Conservation (phyloP, 2,329 filamentous ascomycete species). For the Colletotrichum ledebouriae region DNA sequence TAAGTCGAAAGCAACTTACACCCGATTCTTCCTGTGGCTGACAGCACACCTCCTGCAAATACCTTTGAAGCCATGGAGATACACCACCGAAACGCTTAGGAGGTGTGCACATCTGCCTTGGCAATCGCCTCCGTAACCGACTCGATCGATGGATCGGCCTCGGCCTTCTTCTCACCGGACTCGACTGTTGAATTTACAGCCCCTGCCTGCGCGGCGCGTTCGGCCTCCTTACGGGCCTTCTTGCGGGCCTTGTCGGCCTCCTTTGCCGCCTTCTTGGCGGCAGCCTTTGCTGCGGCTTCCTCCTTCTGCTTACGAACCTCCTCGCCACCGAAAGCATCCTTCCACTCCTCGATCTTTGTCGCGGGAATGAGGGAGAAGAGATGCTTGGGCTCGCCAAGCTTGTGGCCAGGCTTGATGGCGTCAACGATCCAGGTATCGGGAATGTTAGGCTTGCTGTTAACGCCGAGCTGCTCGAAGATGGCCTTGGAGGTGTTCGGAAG, state of each 20-base stretch:
- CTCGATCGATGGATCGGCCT: slow-evolving; percentile 46
- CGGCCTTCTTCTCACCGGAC: slow-evolving; percentile 45
- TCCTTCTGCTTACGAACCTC: slow-evolving; percentile 78
- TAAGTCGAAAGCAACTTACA: too few relatives aligned
- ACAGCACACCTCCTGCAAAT: too few relatives aligned
- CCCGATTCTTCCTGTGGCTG: too few relatives aligned
- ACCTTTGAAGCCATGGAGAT: slow-evolving; percentile 1
- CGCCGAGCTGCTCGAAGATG: slow-evolving; percentile 83
- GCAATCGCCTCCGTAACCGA: slow-evolving; percentile 46
- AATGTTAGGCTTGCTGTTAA: slow-evolving; percentile 66
- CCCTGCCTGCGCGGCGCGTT: slow-evolving; percentile 25
- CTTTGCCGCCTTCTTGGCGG: slow-evolving; percentile 65
- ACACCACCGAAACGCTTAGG: slow-evolving; percentile 17
- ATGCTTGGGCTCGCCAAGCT: slow-evolving; percentile 82
- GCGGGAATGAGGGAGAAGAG: slow-evolving; percentile 87
- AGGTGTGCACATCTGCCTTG: slow-evolving; percentile 47
- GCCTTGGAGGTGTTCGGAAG: slow-evolving; percentile 83
- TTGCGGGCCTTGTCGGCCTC: slow-evolving; percentile 65
- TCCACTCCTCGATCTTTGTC: slow-evolving; percentile 87
- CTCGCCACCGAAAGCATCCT: slow-evolving; percentile 77
- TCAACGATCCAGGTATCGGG: slow-evolving; percentile 76
- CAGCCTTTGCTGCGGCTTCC: slow-evolving; percentile 63
- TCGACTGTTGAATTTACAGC: slow-evolving; percentile 41
- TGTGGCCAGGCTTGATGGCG: slow-evolving; percentile 78
- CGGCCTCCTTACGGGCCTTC: slow-evolving; percentile 54